Percentiles rank a stretch among this genome's conserved stretches.
Evolutionary conservation across 1,284 basidiomycete genomes (phyloP).

Genomic region (Pseudozyma tsukubaensis): DNA sequence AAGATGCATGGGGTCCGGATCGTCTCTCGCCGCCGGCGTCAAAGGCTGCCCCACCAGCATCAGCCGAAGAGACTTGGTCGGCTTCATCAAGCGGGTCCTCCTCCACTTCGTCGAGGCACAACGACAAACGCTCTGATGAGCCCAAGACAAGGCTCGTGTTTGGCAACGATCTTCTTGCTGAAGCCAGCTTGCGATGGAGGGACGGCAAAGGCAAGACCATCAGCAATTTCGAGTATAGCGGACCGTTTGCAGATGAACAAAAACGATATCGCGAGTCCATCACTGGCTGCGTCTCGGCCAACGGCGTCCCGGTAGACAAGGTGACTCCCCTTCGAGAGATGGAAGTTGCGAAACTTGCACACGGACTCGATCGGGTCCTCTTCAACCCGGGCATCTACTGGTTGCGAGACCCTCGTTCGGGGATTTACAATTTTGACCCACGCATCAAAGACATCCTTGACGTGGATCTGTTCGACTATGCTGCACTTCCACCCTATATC

Average conservation of each 20-base stretch:
- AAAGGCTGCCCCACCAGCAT: too few relatives aligned
- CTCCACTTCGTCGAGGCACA: background rate
- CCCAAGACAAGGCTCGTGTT: slow-evolving; percentile 19
- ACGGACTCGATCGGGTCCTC: slow-evolving; percentile 77
- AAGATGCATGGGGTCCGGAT: slow-evolving; percentile 38
- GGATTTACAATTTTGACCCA: slow-evolving; percentile 86
- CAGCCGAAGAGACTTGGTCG: slow-evolving; percentile 9
- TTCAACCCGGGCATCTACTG: slow-evolving; percentile 85
- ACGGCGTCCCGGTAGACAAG: slow-evolving; percentile 32
- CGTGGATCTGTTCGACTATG: slow-evolving; percentile 90
- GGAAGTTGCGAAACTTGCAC: slow-evolving; percentile 77
- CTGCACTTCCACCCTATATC: slow-evolving; percentile 80
- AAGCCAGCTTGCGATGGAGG: slow-evolving; percentile 26
- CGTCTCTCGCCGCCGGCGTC: slow-evolving; percentile 28
- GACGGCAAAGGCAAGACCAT: slow-evolving; percentile 30
- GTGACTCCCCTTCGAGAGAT: slow-evolving; percentile 63
- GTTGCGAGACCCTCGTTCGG: slow-evolving; percentile 85
- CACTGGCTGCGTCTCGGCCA: slow-evolving; percentile 29
- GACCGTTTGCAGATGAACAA: slow-evolving; percentile 30
- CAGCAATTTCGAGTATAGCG: slow-evolving; percentile 10
- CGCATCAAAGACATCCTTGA: slow-evolving; percentile 79
- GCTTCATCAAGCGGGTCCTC: slow-evolving; percentile 5
- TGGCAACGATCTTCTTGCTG: slow-evolving; percentile 28
- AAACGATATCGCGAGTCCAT: slow-evolving; percentile 32
- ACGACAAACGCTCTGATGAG: slow-evolving; percentile 25